Conservation (phyloP, 1,139 yeast species). For the Candida tetrigidarum region DNA sequence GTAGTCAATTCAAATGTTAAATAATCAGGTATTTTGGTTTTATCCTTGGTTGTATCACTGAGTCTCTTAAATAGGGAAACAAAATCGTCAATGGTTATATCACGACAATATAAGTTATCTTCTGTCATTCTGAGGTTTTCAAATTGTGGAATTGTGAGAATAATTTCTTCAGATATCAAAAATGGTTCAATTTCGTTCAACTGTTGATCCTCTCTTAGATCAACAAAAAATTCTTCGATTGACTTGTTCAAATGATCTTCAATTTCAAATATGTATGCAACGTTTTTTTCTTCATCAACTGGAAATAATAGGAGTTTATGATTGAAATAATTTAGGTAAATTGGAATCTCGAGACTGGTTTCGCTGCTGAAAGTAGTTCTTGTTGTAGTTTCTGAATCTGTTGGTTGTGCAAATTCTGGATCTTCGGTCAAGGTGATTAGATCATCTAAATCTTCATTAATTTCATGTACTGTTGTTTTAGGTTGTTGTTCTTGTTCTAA, state of each 20-base stretch:
- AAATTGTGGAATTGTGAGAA: slow-evolving; percentile 37
- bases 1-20: slow-evolving; percentile 30
- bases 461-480: neutral
- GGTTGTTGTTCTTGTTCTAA: too few species aligned
- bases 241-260: slow-evolving; percentile 20
- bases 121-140: slow-evolving; percentile 37
- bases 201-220: slow-evolving; percentile 31
- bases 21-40: slow-evolving; percentile 21
- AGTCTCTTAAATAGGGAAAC: slow-evolving; percentile 33
- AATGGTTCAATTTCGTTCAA: slow-evolving; percentile 28
- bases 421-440: slow-evolving; percentile 7
- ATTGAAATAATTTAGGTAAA: slow-evolving; percentile 17
- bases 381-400: neutral
- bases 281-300: slow-evolving; percentile 16
- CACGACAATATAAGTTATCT: slow-evolving; percentile 40
- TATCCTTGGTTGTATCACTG: slow-evolving; percentile 19
- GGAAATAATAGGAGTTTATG: slow-evolving; percentile 31
- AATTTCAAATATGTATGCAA: slow-evolving; percentile 28
- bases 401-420: slow-evolving; percentile 2
- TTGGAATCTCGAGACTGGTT: slow-evolving; percentile 2
- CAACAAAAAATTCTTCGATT: slow-evolving; percentile 30
- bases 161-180: slow-evolving; percentile 33
- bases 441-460: slow-evolving; percentile 11
- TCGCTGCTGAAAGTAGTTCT: neutral
- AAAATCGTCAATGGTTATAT: slow-evolving; percentile 37